These are phyloP conservation scores for Murraya koenigii DNA, from an alignment of 345 rosid species.

Conservation along the genomic window DNA sequence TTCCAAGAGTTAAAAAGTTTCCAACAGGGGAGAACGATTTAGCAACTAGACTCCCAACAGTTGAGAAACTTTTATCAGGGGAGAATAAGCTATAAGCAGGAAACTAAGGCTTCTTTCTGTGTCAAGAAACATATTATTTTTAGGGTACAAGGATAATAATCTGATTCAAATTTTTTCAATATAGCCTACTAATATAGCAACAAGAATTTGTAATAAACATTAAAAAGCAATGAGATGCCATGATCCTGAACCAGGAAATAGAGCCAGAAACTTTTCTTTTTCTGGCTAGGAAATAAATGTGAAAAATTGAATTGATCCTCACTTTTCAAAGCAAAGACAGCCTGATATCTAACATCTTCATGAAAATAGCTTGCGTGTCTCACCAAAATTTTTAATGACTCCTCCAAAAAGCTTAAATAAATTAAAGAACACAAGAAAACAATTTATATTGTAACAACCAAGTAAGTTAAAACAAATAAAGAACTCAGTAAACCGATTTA, in stretches of 20 bases:
- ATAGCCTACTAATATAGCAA: neutral
- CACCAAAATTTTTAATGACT: slow-evolving; percentile 75
- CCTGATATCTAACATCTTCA: slow-evolving; percentile 99
- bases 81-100: neutral
- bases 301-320: slow-evolving; percentile 30
- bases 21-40: neutral
- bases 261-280: neutral
- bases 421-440: slow-evolving; percentile 45
- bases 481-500: slow-evolving; percentile 30
- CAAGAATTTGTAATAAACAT: neutral
- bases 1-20: neutral
- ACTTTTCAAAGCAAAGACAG: slow-evolving; percentile 81
- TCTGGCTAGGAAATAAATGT: neutral
- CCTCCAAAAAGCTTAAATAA: slow-evolving; percentile 78
- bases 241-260: neutral
- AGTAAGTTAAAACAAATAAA: slow-evolving; percentile 59
- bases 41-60: neutral
- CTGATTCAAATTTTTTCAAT: neutral
- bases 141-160: neutral
- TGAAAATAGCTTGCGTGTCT: slow-evolving; percentile 91
- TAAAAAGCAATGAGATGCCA: neutral
- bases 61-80: neutral
- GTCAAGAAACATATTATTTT: too few relatives aligned
- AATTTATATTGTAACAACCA: slow-evolving; percentile 31
- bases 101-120: neutral